Evolutionary conservation across 495 filamentous ascomycete genomes (phyloP), one percentile per base, ranked within the genome.

Genomic region (Apodospora peruviana): DNA sequence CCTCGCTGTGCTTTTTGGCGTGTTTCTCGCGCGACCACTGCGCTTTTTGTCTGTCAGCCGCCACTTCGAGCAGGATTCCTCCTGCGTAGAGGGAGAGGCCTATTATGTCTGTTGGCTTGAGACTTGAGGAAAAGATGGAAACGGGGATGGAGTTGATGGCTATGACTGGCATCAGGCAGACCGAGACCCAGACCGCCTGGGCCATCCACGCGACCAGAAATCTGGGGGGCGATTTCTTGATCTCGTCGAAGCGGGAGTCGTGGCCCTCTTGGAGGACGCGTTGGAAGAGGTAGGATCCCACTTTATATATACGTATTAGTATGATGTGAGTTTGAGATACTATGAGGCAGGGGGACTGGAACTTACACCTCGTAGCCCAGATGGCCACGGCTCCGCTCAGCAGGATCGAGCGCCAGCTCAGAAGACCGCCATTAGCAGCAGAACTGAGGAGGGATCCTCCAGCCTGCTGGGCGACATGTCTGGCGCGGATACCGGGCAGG

Each of bases 321-420:
- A 38, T 18, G 11, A 2, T 38, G 19, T 37, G n/a, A 4, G 17
- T 16, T 37, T 5, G 5, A 7, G 27, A 32, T 32, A 43, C 48
- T 37, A 3, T 23, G 19, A 37, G 27, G 21, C 27, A 20, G 43
- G 18, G 35, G 32, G 19, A 18, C 23, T 38, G 8, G 39, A n/a
- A 23, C 72, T 53, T 61, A 81, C 81, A 55, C 57, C 83, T 59
- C 5, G 69, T 69, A 19, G 80, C 78, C 81, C 81, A 86, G 14
- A 83, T 50, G 2, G 67, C 57, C 0, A 80, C 81, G 2, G 76
- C 72, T 0, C 68, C 75, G 52, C 73, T 81, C 48, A 85, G 42
- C 20, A 74, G 74, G 10, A 80, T 67, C 58, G 86, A 81, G 40
- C 83, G 69, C 78, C 82, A 85, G 52, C 81, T 81, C 47, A 81